Conservation (phyloP, 108 stramenopile species). For the Fragilaria crotonensis region DNA sequence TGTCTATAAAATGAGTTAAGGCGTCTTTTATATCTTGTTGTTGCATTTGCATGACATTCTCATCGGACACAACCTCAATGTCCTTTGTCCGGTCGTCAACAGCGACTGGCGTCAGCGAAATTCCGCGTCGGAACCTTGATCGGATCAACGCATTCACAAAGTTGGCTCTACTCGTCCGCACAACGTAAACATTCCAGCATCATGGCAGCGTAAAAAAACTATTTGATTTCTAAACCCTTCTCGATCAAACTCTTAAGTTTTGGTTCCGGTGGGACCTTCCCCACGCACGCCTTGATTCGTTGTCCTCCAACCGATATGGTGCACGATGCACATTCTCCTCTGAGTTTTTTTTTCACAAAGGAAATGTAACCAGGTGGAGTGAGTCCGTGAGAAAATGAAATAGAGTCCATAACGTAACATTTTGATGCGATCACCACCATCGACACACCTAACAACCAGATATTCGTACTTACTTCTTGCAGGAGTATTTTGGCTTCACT, state of each 20-base stretch:
- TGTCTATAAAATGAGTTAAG: no score
- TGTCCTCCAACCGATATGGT: conserved; percentile 68
- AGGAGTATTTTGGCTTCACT: conserved; percentile 75
- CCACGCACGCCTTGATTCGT: conserved; percentile 70
- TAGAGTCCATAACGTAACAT: neutral
- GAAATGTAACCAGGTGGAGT: neutral
- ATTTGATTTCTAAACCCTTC: conserved; percentile 63
- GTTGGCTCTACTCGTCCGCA: no score
- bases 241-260: conserved; percentile 74
- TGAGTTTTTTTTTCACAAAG: conserved; percentile 3
- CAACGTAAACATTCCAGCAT: no score
- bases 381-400: no score
- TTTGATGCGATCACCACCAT: neutral
- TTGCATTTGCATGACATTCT: no score
- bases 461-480: conserved; percentile 55
- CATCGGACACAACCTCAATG: no score
- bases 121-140: no score
- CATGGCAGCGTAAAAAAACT: no score
- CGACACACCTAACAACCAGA: neutral
- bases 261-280: conserved; percentile 77
- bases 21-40: no score
- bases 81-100: no score
- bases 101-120: no score
- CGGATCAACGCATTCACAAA: no score
- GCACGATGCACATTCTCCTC: conserved; percentile 81